Conservation (phyloP, 2,329 filamentous ascomycete species). For the Aspergillus arachidicola region DNA sequence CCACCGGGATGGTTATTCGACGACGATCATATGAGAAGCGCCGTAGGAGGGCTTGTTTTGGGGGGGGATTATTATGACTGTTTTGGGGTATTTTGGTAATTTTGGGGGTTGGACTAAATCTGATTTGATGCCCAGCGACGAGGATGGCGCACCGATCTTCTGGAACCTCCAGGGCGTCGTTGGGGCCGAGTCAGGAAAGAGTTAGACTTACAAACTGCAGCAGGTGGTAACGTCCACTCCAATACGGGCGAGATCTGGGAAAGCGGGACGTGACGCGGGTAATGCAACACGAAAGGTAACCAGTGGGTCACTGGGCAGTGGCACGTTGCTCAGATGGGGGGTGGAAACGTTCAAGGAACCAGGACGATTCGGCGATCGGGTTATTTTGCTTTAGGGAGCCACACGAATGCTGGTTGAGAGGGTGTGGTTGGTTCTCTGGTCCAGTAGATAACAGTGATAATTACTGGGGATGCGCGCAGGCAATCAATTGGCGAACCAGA, state of each 20-base stretch:
- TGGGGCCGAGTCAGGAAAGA: slow-evolving; percentile 12
- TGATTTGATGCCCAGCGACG: slow-evolving; percentile 17
- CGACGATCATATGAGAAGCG: slow-evolving; percentile 15
- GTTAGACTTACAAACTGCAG: slow-evolving; percentile 18
- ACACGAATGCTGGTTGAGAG: slow-evolving; percentile 17
- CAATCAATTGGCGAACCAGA: slow-evolving; percentile 45
- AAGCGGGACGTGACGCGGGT: slow-evolving; percentile 24
- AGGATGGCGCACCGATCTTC: slow-evolving; percentile 9
- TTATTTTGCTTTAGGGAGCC: slow-evolving; percentile 16
- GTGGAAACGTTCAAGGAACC: slow-evolving; percentile 14
- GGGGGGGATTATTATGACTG: slow-evolving; percentile 1
- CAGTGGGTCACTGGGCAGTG: slow-evolving; percentile 33
- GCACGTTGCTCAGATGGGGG: slow-evolving; percentile 32
- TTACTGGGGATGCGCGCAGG: slow-evolving; percentile 32
- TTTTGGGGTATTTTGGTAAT: slow-evolving; percentile 2
- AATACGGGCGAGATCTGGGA: slow-evolving; percentile 20
- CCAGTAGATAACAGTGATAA: slow-evolving; percentile 21
- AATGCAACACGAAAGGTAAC: slow-evolving; percentile 34
- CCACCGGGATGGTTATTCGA: slow-evolving; percentile 27
- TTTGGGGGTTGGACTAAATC: slow-evolving; percentile 7
- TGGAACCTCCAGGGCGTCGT: slow-evolving; percentile 13
- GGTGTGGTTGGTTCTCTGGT: slow-evolving; percentile 15
- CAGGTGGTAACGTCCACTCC: slow-evolving; percentile 29
- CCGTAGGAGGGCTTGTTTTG: slow-evolving; percentile 18
- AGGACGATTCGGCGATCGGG: slow-evolving; percentile 18